Base-by-base conservation (phyloP, 768 basidiomycete species). In the Russula abietina region DNA sequence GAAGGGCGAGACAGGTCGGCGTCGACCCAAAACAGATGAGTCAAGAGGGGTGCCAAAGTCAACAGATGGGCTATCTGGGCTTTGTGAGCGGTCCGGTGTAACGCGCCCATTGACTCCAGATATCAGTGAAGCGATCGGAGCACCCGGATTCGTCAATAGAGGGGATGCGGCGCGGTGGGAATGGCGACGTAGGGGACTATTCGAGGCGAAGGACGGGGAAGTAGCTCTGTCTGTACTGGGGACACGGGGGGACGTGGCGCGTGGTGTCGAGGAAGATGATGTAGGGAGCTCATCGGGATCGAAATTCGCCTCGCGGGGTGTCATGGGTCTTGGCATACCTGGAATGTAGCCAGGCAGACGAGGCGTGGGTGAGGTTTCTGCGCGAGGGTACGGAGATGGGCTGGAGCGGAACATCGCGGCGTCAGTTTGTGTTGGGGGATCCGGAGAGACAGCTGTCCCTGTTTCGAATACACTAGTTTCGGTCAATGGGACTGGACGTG, bases 281-380 rank as follows among this genome's bases (percentile, higher is more conserved):
- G 83, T 86, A 10, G 84, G 84, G 49, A 83, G 82, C 62, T 91
- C 88, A 59, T 92, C 90, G 32, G 79, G 71, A 53, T 91, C 91
- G 60, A 78, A 76, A 36, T 81, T 75, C 7, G 75, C 69, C 66
- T 90, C 88, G 60, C 84, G 86, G n/a, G 91, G 91, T 7, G 91
- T 93, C 88, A 93, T 91, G 19, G 91, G 91, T 46, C 91, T 79
- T 24, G 89, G 88, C 91, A 93, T 93, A 12, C 91, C 91, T 26
- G 91, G 91, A 60, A 91, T 85, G 73, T 93, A 93, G 16, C 91
- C 91, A 59, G 91, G 91, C 24, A 90, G 70, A 45, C 83, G 79
- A 48, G 81, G 79, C 0, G 75, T 74, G 36, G 81, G 81, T 33
- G 81, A 82, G n/a, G 73, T 72, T 16, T 77, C 82, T 49, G 83